These are phyloP conservation scores for Pythium brassicae DNA, from an alignment of 352 stramenopile species.

Conservation along the genomic window DNA sequence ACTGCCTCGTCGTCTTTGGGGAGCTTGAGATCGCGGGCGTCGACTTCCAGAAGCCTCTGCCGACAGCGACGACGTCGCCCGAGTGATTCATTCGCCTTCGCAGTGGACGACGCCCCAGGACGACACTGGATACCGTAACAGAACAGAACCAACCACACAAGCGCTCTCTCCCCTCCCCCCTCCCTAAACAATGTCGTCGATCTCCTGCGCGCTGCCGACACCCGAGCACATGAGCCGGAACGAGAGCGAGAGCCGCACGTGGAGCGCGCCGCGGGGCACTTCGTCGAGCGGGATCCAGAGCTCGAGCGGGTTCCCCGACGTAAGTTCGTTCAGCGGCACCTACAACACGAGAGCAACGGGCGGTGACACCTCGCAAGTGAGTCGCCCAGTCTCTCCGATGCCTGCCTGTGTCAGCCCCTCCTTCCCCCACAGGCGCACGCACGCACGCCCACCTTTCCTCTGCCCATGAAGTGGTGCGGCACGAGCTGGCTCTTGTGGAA, in stretches of 20 bases:
- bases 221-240: constrained; percentile 82
- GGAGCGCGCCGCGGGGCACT: constrained; percentile 47
- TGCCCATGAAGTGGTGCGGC: constrained; percentile 74
- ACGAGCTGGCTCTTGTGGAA: constrained; percentile 82
- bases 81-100: neutral
- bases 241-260: constrained; percentile 57
- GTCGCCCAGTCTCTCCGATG: too few relatives aligned
- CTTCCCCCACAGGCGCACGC: too few relatives aligned
- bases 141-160: too few relatives aligned
- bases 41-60: constrained; percentile 6
- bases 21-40: constrained; percentile 33
- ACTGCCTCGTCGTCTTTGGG: constrained; percentile 47
- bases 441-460: constrained; percentile 37
- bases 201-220: constrained; percentile 20
- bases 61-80: neutral
- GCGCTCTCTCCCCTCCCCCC: neutral
- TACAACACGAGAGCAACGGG: constrained; percentile 8
- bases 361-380: too few relatives aligned
- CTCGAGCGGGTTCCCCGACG: constrained; percentile 57
- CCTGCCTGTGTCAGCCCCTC: too few relatives aligned
- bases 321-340: constrained; percentile 48
- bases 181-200: constrained; percentile 13
- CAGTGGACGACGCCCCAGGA: neutral
- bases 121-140: too few relatives aligned
- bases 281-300: constrained; percentile 67